phyloP scores from a whole-genome alignment of 2,329 filamentous ascomycete species.

The Hypoxylon sp. region DNA sequence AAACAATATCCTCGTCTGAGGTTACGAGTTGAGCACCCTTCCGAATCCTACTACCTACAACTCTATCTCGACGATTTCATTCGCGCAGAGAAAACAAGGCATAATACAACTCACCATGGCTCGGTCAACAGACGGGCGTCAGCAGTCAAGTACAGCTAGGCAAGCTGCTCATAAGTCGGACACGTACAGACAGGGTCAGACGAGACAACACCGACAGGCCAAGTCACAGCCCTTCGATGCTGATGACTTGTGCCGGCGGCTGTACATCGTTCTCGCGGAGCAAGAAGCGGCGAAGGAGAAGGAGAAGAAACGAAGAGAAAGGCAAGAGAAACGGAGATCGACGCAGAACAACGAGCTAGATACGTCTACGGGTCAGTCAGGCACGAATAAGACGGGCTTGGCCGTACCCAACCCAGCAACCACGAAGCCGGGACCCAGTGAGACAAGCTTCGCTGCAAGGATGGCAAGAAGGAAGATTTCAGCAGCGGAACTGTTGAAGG shows the following conservation, averaged over 20 bases:
- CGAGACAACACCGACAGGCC: slow-evolving; percentile 29
- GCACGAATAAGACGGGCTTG: background rate
- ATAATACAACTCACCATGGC: slow-evolving; percentile 43
- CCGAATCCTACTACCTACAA: slow-evolving; percentile 1
- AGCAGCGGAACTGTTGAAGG: slow-evolving; percentile 5
- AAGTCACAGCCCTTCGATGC: slow-evolving; percentile 63
- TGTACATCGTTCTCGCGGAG: slow-evolving; percentile 64
- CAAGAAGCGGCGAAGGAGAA: slow-evolving; percentile 60
- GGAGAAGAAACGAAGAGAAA: slow-evolving; percentile 53
- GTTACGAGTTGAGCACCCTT: slow-evolving; percentile 12
- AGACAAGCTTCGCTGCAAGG: slow-evolving; percentile 35
- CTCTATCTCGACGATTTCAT: slow-evolving; percentile 5
- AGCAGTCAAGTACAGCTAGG: slow-evolving; percentile 7
- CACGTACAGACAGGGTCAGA: slow-evolving; percentile 22
- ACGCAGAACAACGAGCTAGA: slow-evolving; percentile 24
- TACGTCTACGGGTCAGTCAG: slow-evolving; percentile 9
- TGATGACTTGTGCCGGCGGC: slow-evolving; percentile 66
- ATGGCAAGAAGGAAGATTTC: slow-evolving; percentile 24
- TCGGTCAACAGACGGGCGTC: slow-evolving; percentile 24
- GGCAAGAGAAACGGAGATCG: slow-evolving; percentile 39
- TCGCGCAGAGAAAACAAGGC: slow-evolving; percentile 4
- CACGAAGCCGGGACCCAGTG: slow-evolving; percentile 26
- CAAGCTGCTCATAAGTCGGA: slow-evolving; percentile 31
- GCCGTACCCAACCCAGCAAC: slow-evolving; percentile 16
- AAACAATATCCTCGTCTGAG: slow-evolving; percentile 15